A percentile compares a stretch with the other conserved stretches of the same genome.
Conservation (phyloP, 805 yeast species). For the Metschnikowia shivogae region DNA sequence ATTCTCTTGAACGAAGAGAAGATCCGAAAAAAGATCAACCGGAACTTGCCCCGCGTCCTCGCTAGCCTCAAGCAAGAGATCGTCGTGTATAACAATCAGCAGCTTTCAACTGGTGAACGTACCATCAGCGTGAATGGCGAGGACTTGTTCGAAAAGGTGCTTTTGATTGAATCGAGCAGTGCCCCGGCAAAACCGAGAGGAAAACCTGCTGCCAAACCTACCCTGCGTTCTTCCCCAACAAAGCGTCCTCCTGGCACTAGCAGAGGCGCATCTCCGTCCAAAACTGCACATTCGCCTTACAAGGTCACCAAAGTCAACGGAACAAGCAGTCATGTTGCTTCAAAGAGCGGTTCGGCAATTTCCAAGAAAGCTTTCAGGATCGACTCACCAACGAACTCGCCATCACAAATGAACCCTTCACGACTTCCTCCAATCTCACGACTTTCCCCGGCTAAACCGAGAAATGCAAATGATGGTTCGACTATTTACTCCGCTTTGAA, state of each 20-base stretch:
- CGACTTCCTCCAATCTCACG: neutral
- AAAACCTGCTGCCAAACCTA: neutral
- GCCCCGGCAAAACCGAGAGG: neutral
- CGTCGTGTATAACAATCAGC: conserved; percentile 42
- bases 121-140: conserved; percentile 44
- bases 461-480: neutral
- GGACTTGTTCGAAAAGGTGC: conserved; percentile 39
- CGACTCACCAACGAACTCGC: neutral
- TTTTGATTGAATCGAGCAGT: conserved; percentile 27
- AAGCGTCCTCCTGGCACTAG: conserved; percentile 5
- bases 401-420: neutral
- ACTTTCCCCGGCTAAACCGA: conserved; percentile 1
- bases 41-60: conserved; percentile 63
- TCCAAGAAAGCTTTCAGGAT: neutral
- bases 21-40: conserved; percentile 61
- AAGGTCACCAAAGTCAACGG: conserved; percentile 7
- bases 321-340: no score
- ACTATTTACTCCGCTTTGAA: neutral
- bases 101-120: conserved; percentile 17
- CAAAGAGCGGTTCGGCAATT: neutral
- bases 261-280: conserved; percentile 12
- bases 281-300: conserved; percentile 8
- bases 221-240: conserved; percentile 7
- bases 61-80: conserved; percentile 47
- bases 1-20: conserved; percentile 78